These are phyloP conservation scores for Vaccinium darrowii DNA, from an alignment of 148 eudicot genomes.

Conservation along the genomic window DNA sequence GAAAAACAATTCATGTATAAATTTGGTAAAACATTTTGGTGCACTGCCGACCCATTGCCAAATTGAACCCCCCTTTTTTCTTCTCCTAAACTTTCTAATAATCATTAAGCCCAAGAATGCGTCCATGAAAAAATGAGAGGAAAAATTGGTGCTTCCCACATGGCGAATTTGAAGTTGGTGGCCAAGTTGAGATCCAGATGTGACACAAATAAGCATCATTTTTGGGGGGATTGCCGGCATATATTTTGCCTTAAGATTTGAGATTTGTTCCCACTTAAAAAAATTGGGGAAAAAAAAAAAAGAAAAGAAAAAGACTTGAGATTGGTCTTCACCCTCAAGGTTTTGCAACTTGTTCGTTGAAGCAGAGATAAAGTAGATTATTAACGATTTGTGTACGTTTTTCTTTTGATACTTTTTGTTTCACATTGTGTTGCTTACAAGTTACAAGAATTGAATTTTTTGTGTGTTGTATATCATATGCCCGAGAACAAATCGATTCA, in stretches of 20 bases:
- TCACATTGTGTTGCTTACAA: neutral
- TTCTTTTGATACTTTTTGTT: no score
- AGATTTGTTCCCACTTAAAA: no score
- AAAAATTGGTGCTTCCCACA: neutral
- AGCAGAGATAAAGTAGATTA: no score
- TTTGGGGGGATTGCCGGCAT: neutral
- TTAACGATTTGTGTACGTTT: no score
- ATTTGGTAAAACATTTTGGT: neutral
- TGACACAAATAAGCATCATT: neutral
- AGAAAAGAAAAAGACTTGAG: neutral
- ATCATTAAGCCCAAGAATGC: neutral
- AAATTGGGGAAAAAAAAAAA: no score
- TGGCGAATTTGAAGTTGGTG: neutral
- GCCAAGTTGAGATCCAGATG: conserved; percentile 5
- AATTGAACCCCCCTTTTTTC: neutral
- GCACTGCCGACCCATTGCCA: neutral
- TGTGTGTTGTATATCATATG: no score
- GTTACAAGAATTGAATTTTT: no score
- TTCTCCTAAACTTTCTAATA: neutral
- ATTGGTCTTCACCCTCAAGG: neutral
- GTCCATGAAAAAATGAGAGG: neutral
- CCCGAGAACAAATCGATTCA: neutral
- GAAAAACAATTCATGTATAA: neutral
- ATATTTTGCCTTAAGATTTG: neutral
- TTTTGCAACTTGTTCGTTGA: no score